These are phyloP conservation scores for Ophiocordyceps australis DNA, from an alignment of 2,329 filamentous ascomycete species.

Conservation along the genomic window DNA sequence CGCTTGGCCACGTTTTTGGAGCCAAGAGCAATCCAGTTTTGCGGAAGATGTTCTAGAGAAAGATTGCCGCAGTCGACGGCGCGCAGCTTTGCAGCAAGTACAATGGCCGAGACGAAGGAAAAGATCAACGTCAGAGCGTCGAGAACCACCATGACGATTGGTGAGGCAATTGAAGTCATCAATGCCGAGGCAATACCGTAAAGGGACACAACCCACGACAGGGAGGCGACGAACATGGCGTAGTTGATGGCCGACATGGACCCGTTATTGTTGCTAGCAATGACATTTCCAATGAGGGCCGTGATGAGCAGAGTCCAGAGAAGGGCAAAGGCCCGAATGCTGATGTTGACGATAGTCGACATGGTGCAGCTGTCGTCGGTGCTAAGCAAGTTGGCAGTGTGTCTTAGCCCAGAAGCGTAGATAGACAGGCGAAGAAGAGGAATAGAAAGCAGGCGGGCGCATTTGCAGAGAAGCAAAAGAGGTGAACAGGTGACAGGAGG, in stretches of 20 bases:
- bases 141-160: conserved; percentile 32
- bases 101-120: conserved; percentile 52
- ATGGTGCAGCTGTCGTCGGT: conserved; percentile 3
- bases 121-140: conserved; percentile 46
- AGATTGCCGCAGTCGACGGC: conserved; percentile 49
- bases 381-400: background rate
- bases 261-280: conserved; percentile 27
- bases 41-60: conserved; percentile 9
- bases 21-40: conserved; percentile 44
- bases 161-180: conserved; percentile 30
- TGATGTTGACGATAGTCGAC: conserved; percentile 20
- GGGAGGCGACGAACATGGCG: conserved; percentile 50
- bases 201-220: conserved; percentile 47
- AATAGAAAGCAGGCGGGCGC: background rate
- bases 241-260: conserved; percentile 35
- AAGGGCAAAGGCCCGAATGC: conserved; percentile 29
- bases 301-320: conserved; percentile 33
- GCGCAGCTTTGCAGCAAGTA: conserved; percentile 50
- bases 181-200: conserved; percentile 41
- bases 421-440: background rate
- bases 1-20: conserved; percentile 40
- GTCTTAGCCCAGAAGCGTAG: background rate
- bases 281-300: conserved; percentile 39
- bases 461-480: background rate
- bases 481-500: background rate